A percentile compares a stretch with the other conserved stretches of the same genome.
Evolutionary conservation across 306 rosid genomes (phyloP).

Genomic region (Lithocarpus polystachyus): DNA sequence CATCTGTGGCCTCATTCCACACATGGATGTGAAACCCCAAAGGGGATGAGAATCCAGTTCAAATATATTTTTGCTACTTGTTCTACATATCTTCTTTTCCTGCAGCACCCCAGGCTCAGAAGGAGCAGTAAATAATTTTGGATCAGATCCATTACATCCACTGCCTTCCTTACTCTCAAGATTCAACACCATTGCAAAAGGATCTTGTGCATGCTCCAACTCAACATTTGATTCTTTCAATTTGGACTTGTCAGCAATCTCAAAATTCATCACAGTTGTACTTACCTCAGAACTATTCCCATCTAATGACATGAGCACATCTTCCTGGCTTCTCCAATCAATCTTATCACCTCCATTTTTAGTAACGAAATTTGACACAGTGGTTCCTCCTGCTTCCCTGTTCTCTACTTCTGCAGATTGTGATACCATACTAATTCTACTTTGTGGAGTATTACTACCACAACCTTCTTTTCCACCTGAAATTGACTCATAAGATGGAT

Average conservation of each 20-base stretch:
- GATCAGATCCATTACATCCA: conserved; percentile 40
- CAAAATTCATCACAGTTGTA: too few relatives aligned
- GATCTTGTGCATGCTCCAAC: conserved; percentile 24
- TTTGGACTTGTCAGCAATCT: conserved; percentile 6
- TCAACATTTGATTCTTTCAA: conserved; percentile 18
- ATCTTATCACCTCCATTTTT: conserved; percentile 27
- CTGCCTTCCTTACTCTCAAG: conserved; percentile 32
- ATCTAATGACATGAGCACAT: conserved; percentile 20
- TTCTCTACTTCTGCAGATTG: conserved; percentile 38
- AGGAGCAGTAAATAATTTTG: conserved; percentile 29
- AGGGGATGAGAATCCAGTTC: conserved; percentile 43
- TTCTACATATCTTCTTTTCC: conserved; percentile 38
- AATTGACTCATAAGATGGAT: conserved; percentile 31
- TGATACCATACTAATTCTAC: conserved; percentile 6
- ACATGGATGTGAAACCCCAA: conserved; percentile 63
- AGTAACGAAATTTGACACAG: conserved; percentile 38
- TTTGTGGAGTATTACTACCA: conserved; percentile 26
- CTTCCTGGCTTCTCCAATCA: conserved; percentile 18
- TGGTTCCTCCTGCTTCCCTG: conserved; percentile 27
- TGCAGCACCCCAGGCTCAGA: conserved; percentile 20
- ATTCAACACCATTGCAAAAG: conserved; percentile 28
- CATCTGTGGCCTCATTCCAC: conserved; percentile 77
- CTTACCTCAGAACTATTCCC: too few relatives aligned
- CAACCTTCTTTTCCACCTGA: conserved; percentile 36
- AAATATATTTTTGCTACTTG: conserved; percentile 27